phyloP scores from a whole-genome alignment of 73 alveolate species.

The Paramecium caudatum region DNA sequence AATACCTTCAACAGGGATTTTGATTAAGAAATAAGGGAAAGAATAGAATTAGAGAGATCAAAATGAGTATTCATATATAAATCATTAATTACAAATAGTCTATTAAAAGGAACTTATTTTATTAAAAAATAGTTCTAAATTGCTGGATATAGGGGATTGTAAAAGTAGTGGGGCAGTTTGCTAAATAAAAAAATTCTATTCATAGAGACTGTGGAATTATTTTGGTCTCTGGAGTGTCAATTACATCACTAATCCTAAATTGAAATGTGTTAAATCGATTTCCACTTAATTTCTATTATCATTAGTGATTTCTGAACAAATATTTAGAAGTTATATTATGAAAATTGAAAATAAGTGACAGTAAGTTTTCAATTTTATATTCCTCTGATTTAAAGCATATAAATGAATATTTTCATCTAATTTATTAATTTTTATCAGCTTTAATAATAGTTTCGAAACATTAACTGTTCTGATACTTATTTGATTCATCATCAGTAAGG shows the following conservation, averaged over 20 bases:
- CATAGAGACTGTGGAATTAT: background rate
- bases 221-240: background rate
- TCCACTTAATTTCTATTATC: background rate
- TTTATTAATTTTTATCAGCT: background rate
- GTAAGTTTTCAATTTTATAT: background rate
- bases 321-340: background rate
- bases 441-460: background rate
- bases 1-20: no score
- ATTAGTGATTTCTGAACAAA: background rate
- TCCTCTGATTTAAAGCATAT: background rate
- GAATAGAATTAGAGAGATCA: no score
- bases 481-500: background rate
- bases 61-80: no score
- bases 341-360: background rate
- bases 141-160: no score
- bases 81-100: no score
- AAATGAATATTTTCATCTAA: background rate
- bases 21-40: no score
- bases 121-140: no score
- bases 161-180: no score
- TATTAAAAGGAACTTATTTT: no score
- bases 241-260: background rate
- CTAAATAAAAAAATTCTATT: conserved; percentile 3
- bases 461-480: background rate
- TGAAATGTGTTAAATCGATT: background rate